Evolutionary conservation across 768 basidiomycete species (phyloP).

Genomic region (Pulveroboletus frians): DNA sequence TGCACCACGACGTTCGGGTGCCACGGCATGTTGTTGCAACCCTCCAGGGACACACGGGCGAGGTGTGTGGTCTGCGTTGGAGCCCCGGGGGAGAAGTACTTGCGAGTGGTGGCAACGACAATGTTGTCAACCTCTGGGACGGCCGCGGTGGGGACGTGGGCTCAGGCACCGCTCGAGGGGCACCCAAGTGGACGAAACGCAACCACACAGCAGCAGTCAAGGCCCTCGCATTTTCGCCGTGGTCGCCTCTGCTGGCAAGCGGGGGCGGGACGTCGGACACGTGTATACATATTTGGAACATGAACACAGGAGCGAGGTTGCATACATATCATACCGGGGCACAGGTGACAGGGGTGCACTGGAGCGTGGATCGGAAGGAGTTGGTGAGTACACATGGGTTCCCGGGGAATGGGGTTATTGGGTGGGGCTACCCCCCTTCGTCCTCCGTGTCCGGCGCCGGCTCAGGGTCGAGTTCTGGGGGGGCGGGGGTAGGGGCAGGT

Average conservation of each 20-base stretch:
- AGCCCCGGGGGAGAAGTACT: conserved; percentile 81
- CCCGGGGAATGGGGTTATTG: conserved; percentile 77
- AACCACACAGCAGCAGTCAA: conserved; percentile 89
- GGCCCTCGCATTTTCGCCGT: conserved; percentile 94
- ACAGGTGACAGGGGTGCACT: conserved; percentile 89
- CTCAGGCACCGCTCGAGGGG: conserved; percentile 43
- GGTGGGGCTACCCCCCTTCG: conserved; percentile 71
- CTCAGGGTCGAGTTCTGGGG: conserved; percentile 51
- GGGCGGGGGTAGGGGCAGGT: no score
- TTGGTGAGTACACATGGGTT: conserved; percentile 91
- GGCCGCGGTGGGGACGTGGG: conserved; percentile 60
- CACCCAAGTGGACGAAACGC: conserved; percentile 84
- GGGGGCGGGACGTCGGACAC: conserved; percentile 96
- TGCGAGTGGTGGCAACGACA: conserved; percentile 95
- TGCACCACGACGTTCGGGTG: conserved; percentile 92
- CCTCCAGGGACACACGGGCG: conserved; percentile 76
- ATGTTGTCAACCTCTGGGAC: conserved; percentile 98
- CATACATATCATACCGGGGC: conserved; percentile 69
- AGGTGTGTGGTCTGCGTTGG: conserved; percentile 93
- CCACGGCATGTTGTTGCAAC: conserved; percentile 87
- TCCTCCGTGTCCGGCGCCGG: conserved; percentile 37
- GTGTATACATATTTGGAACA: conserved; percentile 86
- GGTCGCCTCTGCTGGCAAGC: conserved; percentile 86
- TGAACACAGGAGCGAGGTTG: conserved; percentile 84
- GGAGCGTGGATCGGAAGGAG: conserved; percentile 84